Evolutionary conservation across 495 filamentous ascomycete genomes (phyloP), one percentile per base, ranked within the genome.

Genomic region (Aspergillus homomorphus): DNA sequence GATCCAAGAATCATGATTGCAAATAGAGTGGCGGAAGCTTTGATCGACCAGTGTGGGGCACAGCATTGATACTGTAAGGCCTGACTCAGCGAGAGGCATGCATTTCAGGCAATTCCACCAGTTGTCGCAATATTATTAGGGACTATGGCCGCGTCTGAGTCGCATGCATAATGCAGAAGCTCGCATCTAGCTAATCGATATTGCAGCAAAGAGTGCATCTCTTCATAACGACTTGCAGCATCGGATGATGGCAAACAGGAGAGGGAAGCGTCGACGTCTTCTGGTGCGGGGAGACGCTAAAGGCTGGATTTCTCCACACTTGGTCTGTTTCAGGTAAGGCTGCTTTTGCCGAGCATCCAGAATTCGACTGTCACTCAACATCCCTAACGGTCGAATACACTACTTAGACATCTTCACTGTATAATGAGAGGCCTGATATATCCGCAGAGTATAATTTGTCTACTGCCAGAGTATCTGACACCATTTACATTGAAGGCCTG

Each of bases 1-100:
- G 33, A 38, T 38, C 45, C 9, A 46, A 21, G 48, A 28, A 18
- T n/a, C 22, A 50, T 51, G 21, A 51, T n/a, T 15, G 24, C 24
- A 51, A 18, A 10, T 7, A 51, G 15, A 14, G 28, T 8, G 48
- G 18, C 48, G 24, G 24, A 26, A 16, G 48, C 21, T 18, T 51
- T 51, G 48, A 51, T 51, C 48, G 48, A 28, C 48, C 24, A 4
- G 23, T 16, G 48, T 51, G 48, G 48, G 48, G 48, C 48, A 28
- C 23, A 28, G 18, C 24, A 46, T 46, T 21, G 45, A 23, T 18
- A 10, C 7, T 46, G 22, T 51, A 24, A 51, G 21, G 14, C 24
- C 48, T 51, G 48, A 51, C 48, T 51, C 48, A 51, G 22, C 48
- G 3, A 15, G 22, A 23, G 12, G 45, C 21, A 49, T 46, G 33